phyloP scores from a whole-genome alignment of 176 grass and related monocot genomes.

The Carex scoparia region DNA sequence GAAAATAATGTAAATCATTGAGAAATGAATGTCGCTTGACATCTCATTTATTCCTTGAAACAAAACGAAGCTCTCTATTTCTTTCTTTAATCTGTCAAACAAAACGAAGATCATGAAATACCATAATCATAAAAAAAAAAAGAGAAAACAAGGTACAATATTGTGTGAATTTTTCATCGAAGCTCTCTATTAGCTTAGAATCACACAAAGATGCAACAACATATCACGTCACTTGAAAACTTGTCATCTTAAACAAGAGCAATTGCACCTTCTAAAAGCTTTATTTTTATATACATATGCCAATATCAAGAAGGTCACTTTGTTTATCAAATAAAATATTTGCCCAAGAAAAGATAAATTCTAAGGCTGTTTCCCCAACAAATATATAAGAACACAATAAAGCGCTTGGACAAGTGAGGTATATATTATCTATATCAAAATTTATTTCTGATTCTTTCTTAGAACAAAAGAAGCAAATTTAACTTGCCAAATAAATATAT shows the following conservation, averaged over 20 bases:
- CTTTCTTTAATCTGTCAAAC: no score
- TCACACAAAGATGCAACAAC: background rate
- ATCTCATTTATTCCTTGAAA: background rate
- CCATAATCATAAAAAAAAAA: background rate
- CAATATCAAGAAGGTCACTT: background rate
- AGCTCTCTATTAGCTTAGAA: background rate
- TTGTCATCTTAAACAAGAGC: background rate
- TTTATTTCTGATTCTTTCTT: background rate
- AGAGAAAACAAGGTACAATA: background rate
- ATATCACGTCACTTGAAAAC: background rate
- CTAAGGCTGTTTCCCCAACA: background rate
- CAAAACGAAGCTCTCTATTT: no score
- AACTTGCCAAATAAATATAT: background rate
- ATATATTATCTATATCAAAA: background rate
- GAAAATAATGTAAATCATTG: background rate
- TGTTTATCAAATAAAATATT: background rate
- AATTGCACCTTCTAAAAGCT: background rate
- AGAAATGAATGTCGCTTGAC: background rate
- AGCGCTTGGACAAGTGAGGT: background rate
- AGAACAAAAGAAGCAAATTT: background rate
- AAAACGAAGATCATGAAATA: background rate
- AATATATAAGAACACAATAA: background rate
- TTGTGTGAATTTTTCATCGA: background rate
- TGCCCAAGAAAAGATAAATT: background rate
- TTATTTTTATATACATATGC: background rate